Conservation (phyloP, 495 filamentous ascomycete species). For the Parathielavia appendiculata region DNA sequence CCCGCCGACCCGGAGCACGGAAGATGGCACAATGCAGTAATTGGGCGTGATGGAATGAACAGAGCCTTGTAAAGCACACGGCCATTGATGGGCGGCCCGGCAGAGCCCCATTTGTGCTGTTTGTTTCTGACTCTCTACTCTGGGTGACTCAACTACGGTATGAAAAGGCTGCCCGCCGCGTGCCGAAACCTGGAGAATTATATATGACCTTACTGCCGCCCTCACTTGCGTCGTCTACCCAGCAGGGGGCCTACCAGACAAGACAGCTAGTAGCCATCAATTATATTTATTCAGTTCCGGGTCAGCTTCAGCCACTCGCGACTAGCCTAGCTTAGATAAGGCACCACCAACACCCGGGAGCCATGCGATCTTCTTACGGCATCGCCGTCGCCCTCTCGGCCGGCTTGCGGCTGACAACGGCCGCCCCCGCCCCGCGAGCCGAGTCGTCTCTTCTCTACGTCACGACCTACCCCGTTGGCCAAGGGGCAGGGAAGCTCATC, state of each 20-base stretch:
- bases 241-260: too few species aligned
- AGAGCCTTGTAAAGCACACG: background rate
- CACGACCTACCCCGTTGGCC: constrained; percentile 9
- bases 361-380: constrained; percentile 11
- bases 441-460: constrained; percentile 11
- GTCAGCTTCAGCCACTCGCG: background rate
- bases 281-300: background rate
- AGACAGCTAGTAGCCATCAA: too few species aligned
- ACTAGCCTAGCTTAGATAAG: background rate
- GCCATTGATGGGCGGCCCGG: constrained; percentile 6
- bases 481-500: constrained; percentile 36
- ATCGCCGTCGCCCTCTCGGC: constrained; percentile 12
- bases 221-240: too few species aligned
- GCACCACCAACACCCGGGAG: background rate
- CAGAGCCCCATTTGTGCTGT: background rate
- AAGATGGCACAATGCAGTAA: background rate
- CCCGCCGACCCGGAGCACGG: background rate
- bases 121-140: background rate
- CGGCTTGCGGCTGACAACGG: constrained; percentile 8
- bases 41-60: background rate
- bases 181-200: background rate
- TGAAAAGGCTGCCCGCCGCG: background rate
- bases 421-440: constrained; percentile 11
- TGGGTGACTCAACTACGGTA: background rate
- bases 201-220: too few species aligned